phyloP scores from a whole-genome alignment of 2,329 filamentous ascomycete species.

The Penicillium sp. region DNA sequence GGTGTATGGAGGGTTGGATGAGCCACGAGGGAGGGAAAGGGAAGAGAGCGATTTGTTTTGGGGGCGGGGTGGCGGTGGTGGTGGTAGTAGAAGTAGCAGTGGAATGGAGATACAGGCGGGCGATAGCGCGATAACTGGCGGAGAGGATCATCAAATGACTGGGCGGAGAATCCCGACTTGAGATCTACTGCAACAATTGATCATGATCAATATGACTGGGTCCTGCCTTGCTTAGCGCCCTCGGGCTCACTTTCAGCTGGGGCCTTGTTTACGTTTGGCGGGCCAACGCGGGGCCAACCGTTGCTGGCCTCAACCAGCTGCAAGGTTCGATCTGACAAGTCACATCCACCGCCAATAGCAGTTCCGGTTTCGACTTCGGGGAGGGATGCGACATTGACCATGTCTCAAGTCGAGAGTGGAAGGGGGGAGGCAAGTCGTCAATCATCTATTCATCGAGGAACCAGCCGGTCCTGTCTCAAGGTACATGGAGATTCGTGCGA shows the following conservation, averaged over 20 bases:
- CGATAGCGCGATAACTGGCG: constrained; percentile 30
- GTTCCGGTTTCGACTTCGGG: neutral
- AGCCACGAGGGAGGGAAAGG: constrained; percentile 4
- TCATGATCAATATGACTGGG: neutral
- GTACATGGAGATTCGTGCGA: neutral
- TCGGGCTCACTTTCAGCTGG: constrained; percentile 12
- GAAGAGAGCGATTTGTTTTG: constrained; percentile 26
- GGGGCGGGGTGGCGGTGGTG: constrained; percentile 19
- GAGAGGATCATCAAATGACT: neutral
- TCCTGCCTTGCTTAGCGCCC: constrained; percentile 19
- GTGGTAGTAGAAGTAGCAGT: constrained; percentile 6
- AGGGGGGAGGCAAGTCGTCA: neutral
- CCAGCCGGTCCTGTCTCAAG: too few relatives aligned
- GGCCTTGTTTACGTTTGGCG: constrained; percentile 26
- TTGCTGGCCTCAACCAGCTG: constrained; percentile 23
- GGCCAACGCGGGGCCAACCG: constrained; percentile 24
- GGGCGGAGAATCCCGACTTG: neutral
- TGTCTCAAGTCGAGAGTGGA: neutral
- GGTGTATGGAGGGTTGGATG: constrained; percentile 11
- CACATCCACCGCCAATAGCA: constrained; percentile 8
- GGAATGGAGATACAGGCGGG: constrained; percentile 18
- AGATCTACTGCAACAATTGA: neutral
- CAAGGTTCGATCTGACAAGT: constrained; percentile 24
- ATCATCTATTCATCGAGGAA: neutral
- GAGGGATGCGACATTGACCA: neutral